Evolutionary conservation across 2,329 filamentous ascomycete species (phyloP).

Genomic region (Sclerotiophoma versabilis): DNA sequence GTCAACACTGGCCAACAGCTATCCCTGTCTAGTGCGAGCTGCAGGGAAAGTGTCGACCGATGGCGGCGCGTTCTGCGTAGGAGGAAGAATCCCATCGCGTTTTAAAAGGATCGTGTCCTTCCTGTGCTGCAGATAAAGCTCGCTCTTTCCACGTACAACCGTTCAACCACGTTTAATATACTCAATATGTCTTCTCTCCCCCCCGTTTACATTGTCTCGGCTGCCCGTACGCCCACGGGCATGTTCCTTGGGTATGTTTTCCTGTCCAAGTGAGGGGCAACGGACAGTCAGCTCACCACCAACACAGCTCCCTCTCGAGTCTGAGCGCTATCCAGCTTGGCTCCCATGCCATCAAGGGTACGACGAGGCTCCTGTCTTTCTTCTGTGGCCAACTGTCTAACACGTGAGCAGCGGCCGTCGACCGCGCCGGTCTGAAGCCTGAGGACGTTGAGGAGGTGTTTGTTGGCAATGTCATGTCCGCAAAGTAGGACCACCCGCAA

Average conservation of each 20-base stretch:
- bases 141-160: constrained; percentile 11
- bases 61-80: constrained; percentile 15
- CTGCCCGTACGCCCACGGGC: constrained; percentile 87
- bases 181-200: constrained; percentile 77
- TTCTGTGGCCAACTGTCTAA: constrained; percentile 29
- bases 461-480: constrained; percentile 97
- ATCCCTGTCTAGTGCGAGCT: constrained; percentile 12
- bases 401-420: constrained; percentile 69
- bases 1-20: constrained; percentile 19
- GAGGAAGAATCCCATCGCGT: constrained; percentile 20
- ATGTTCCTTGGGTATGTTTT: constrained; percentile 85
- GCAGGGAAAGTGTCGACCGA: constrained; percentile 26
- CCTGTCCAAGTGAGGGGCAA: constrained; percentile 28
- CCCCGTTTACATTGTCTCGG: constrained; percentile 94
- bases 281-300: constrained; percentile 22
- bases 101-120: constrained; percentile 27
- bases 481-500: constrained; percentile 71
- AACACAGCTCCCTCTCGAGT: constrained; percentile 80
- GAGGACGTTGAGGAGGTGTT: constrained; percentile 95
- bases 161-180: constrained; percentile 18
- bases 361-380: constrained; percentile 21
- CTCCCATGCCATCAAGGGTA: constrained; percentile 91
- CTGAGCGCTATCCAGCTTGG: constrained; percentile 87
- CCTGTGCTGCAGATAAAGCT: constrained; percentile 12
- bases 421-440: constrained; percentile 85